Evolutionary conservation across 2,329 filamentous ascomycete genomes (phyloP), one percentile per base, ranked within the genome.

Genomic region (Aspergillus floridensis): DNA sequence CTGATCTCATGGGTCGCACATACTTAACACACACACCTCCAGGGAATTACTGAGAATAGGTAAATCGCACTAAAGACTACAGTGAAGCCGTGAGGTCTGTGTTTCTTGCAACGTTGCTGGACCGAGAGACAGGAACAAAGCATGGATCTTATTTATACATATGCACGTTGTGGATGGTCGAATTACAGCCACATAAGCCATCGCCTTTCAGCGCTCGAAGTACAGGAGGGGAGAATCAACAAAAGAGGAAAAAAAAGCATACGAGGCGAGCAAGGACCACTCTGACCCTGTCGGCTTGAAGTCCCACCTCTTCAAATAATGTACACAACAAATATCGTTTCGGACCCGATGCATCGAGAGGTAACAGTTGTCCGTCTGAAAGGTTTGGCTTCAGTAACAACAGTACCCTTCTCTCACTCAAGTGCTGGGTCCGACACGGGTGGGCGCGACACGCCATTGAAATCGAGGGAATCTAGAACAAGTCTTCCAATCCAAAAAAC

Each of bases 201-300:
- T 62, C 56, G 48, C 26, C 29, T 48, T 26, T 48, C 48, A 49
- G 44, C 56, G 50, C 51, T 59, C 62, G 63, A 62, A 55, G 32
- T 67, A 67, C 64, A 67, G 31, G 65, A 67, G 65, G 57, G 64
- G 65, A 67, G 65, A 66, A 63, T 59, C 63, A 53, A 51, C 58
- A 47, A 16, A 49, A 41, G 16, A 26, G 49, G 32, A 49, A 38
- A 3, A 53, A 31, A 44, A 16, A 14, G 32, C 26, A 56, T 50
- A 38, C 31, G 29, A 5, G 24, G 53, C 48, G 19, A 26, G 21
- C 55, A 14, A 14, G 29, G 14, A 8, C n/a, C 35, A 56, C n/a
- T 31, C 21, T 53, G 7, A 16, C 26, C 21, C 19, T 31, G 19
- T 31, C 14, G 16, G 29, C 21, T 21, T 19, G 11, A 29, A 44